Percentiles rank a stretch among this genome's conserved stretches.
Evolutionary conservation across 2,329 filamentous ascomycete species (phyloP).

Genomic region (Pochonia chlamydosporia): DNA sequence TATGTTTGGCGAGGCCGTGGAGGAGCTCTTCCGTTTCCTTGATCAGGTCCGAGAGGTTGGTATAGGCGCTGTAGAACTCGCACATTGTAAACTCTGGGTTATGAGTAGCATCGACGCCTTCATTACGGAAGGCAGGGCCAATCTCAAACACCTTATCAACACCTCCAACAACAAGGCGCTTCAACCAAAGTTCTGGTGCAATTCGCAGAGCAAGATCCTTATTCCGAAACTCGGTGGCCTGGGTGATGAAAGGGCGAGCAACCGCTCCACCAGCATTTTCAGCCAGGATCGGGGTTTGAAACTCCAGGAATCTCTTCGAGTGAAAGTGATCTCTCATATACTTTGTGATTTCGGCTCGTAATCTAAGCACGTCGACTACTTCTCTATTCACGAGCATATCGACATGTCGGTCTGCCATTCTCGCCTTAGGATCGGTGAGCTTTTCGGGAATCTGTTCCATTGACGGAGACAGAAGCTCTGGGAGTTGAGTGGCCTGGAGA

Average conservation of each 20-base stretch:
- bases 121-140: constrained; percentile 86
- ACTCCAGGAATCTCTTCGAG: constrained; percentile 70
- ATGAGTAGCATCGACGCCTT: constrained; percentile 84
- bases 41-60: constrained; percentile 70
- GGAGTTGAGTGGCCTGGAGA: constrained; percentile 61
- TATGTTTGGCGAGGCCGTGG: constrained; percentile 48
- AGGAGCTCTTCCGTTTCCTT: constrained; percentile 69
- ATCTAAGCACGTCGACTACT: constrained; percentile 62
- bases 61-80: constrained; percentile 90
- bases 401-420: constrained; percentile 73
- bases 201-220: constrained; percentile 74
- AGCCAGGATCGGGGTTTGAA: constrained; percentile 84
- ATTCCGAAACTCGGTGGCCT: constrained; percentile 68
- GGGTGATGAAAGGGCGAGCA: constrained; percentile 79
- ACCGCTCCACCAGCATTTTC: constrained; percentile 79
- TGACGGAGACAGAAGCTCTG: constrained; percentile 68
- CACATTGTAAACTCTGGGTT: constrained; percentile 98
- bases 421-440: constrained; percentile 64
- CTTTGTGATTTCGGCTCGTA: constrained; percentile 70
- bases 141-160: constrained; percentile 90
- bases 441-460: constrained; percentile 72
- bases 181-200: constrained; percentile 92
- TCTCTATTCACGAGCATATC: constrained; percentile 74
- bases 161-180: constrained; percentile 83
- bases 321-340: constrained; percentile 70